Base-by-base conservation (phyloP, 1,139 yeast genomes). In the Sugiyamaella xylanicola region DNA sequence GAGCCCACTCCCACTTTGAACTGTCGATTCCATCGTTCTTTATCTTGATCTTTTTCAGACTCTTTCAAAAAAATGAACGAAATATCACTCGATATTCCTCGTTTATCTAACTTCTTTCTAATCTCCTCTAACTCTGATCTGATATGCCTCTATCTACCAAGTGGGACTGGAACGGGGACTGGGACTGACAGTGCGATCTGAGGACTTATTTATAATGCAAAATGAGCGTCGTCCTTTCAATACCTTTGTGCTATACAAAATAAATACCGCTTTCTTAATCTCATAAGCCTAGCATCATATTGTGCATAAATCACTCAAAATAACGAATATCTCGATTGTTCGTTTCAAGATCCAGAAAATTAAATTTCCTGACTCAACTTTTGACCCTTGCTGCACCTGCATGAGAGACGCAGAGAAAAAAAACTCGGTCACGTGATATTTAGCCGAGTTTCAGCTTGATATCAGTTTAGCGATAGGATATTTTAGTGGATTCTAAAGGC, bases 261-360 rank as follows among this genome's bases (percentile, higher is more conserved):
- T 32, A 32, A 32, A 32, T 32, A 32, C 37, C 37, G 15, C 37
- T 32, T n/a, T n/a, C 15, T 32, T 13, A 32, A 32, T 32, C 37
- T 32, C 37, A 32, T 32, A 32, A 32, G 15, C 37, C 15, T 32
- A 15, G 37, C 4, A 32, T 15, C 37, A 32, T 32, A 32, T 8
- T 32, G 37, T 32, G 37, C 37, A 32, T 32, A 32, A 32, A 32
- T 32, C 37, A 32, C 37, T 32, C 37, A 32, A 32, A n/a, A 32
- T 32, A 8, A 32, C 37, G 15, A n/a, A 32, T n/a, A n/a, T 32
- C 15, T 13, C 15, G 37, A 32, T n/a, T n/a, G 4, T 7, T 32
- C 4, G 37, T 32, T 32, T 32, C 37, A 32, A 25, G 37, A n/a
- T 4, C 37, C 13, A n/a, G 13, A 32, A 32, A 32, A 32, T 8